phyloP scores from a whole-genome alignment of 148 eudicot genomes.

The Tetragonia tetragonoides region DNA sequence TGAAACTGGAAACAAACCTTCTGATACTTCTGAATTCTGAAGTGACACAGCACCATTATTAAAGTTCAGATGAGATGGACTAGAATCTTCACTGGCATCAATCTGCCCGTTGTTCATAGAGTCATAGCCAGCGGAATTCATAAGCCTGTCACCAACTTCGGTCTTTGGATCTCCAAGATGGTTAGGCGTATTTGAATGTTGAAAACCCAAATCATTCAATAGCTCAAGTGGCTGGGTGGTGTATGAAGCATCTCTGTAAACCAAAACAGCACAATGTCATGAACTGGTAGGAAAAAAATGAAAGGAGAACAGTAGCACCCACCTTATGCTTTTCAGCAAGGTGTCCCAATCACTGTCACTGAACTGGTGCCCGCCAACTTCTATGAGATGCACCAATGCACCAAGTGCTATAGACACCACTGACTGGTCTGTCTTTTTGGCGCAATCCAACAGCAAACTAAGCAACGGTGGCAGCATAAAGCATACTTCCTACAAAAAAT shows the following conservation, averaged over 20 bases:
- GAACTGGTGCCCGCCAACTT: constrained; percentile 99
- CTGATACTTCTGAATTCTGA: constrained; percentile 47
- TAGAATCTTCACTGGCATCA: constrained; percentile 35
- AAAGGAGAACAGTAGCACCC: constrained; percentile 20
- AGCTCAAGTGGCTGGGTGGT: constrained; percentile 97
- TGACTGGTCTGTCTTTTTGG: constrained; percentile 90
- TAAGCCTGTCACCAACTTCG: constrained; percentile 27
- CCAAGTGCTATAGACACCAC: constrained; percentile 94
- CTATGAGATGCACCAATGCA: constrained; percentile 92
- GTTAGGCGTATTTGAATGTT: constrained; percentile 42
- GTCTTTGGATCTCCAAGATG: constrained; percentile 44
- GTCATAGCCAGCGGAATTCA: constrained; percentile 30
- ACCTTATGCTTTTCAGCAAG: constrained; percentile 96
- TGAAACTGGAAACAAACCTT: constrained; percentile 46
- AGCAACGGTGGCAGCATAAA: constrained; percentile 95
- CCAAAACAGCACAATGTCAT: constrained; percentile 17
- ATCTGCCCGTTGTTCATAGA: constrained; percentile 30
- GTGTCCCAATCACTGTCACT: constrained; percentile 93
- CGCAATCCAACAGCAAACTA: constrained; percentile 90
- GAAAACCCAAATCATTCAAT: constrained; percentile 76
- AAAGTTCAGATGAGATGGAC: constrained; percentile 24
- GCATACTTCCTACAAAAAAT: constrained; percentile 73
- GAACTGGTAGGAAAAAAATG: not conserved
- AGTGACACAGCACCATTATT: constrained; percentile 30
- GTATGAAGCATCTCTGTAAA: constrained; percentile 87